Evolutionary conservation across 2,329 filamentous ascomycete species (phyloP), one percentile per base, ranked within the genome.

Genomic region (Fusarium staphyleae): DNA sequence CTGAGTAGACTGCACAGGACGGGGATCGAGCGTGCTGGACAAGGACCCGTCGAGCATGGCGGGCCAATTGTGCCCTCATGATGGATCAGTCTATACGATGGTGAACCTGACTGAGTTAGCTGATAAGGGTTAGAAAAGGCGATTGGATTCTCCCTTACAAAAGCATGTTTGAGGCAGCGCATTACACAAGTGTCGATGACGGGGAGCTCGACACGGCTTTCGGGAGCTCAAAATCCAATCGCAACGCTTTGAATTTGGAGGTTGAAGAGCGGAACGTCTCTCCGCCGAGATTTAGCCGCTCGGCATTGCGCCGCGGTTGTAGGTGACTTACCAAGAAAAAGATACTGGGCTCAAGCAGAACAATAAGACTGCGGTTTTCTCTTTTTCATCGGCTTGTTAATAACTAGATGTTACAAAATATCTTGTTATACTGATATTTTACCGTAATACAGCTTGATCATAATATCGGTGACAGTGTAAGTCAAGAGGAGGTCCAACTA

Each of bases 1-100:
- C 63, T n/a, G 69, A 67, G 43, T 70, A 69, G 36, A 69, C 52
- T 44, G 72, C 66, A 65, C 70, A 75, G 32, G 70, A 69, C 43
- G 74, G 69, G 52, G 67, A 63, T 52, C 69, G 57, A 43, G 68
- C 57, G 40, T 70, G 72, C 62, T 68, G 66, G 66, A 72, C 66
- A 56, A 75, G 68, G 61, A 74, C 68, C 64, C 74, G 73, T 68
- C 69, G 75, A 69, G 74, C 75, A 72, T 78, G 74, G 62, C 75
- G 75, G 72, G 75, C 74, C 64, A 78, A 63, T 61, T 72, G 71
- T 68, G 75, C 74, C 74, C 76, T 76, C 76, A 78, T 78, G 65
- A 62, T 76, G 69, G 62, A 68, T 67, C 48, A 53, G 33, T 66
- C 60, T 70, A 65, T 65, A 60, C 64, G 48, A 60, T 57, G 35